Percentiles rank a stretch among this genome's conserved stretches.
These are phyloP conservation scores for Dillenia turbinata DNA, from an alignment of 164 flowering plant species.

Conservation along the genomic window DNA sequence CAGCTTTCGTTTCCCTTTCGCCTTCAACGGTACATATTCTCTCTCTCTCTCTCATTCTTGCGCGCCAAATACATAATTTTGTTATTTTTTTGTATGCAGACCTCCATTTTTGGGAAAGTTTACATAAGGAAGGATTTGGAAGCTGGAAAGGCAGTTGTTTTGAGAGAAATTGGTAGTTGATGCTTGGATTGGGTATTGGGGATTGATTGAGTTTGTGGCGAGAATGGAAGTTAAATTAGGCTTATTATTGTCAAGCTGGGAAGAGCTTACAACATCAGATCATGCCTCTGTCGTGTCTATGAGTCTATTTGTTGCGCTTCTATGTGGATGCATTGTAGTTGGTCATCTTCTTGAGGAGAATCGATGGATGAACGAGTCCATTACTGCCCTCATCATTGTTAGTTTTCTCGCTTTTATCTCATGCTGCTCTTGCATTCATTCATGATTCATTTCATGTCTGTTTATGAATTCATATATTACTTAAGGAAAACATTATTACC, in stretches of 20 bases:
- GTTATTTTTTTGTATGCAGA: not conserved
- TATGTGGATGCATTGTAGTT: constrained; percentile 66
- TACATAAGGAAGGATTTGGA: too few relatives aligned
- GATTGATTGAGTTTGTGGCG: not conserved
- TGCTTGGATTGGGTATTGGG: not conserved
- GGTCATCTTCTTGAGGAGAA: constrained; percentile 71
- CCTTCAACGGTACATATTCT: not conserved
- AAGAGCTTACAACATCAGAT: constrained; percentile 37
- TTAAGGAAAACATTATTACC: too few relatives aligned
- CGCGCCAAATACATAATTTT: not conserved
- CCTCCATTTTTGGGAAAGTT: not conserved
- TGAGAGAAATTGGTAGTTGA: not conserved
- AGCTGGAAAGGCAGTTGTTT: not conserved
- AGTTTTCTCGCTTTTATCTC: constrained; percentile 17
- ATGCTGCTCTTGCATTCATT: not conserved
- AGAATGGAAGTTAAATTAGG: constrained; percentile 24
- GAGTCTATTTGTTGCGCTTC: constrained; percentile 62
- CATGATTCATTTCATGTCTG: not conserved
- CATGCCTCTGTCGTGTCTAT: constrained; percentile 52
- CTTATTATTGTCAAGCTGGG: constrained; percentile 14
- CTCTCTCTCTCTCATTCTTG: not conserved
- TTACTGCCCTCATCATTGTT: constrained; percentile 63
- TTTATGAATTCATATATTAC: too few relatives aligned
- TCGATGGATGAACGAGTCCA: constrained; percentile 73
- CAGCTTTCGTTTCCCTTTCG: not conserved